phyloP scores from a whole-genome alignment of 768 basidiomycete species.

The Exidia glandulosa region DNA sequence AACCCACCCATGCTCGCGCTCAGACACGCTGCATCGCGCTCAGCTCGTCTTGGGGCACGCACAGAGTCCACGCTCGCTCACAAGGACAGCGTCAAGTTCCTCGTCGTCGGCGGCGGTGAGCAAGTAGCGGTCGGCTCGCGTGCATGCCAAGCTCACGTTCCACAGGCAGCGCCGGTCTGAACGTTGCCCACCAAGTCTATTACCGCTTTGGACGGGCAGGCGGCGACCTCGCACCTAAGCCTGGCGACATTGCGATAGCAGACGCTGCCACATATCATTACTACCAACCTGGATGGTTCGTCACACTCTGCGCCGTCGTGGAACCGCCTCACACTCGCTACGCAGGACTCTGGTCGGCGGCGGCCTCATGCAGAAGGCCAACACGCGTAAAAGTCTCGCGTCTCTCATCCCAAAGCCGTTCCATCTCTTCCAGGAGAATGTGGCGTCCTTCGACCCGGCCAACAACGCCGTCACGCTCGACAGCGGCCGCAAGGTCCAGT shows the following conservation, averaged over 20 bases:
- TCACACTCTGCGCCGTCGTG: neutral
- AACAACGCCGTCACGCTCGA: slow-evolving; percentile 63
- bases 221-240: slow-evolving; percentile 38
- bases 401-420: slow-evolving; percentile 69
- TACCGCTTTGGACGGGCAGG: slow-evolving; percentile 64
- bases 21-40: neutral
- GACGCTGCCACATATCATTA: slow-evolving; percentile 76
- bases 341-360: slow-evolving; percentile 83
- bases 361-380: slow-evolving; percentile 51
- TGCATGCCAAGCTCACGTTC: slow-evolving; percentile 1
- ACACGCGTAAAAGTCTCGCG: slow-evolving; percentile 43
- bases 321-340: neutral
- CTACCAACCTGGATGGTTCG: slow-evolving; percentile 92
- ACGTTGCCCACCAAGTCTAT: slow-evolving; percentile 81
- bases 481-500: slow-evolving; percentile 57
- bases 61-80: neutral
- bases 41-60: neutral
- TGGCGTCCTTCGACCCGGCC: slow-evolving; percentile 62
- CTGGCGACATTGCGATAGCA: slow-evolving; percentile 76
- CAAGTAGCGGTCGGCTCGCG: slow-evolving; percentile 4
- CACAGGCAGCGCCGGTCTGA: slow-evolving; percentile 69
- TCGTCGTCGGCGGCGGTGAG: slow-evolving; percentile 82
- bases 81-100: slow-evolving; percentile 61
- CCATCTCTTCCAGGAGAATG: slow-evolving; percentile 57
- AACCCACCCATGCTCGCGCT: neutral